Evolutionary conservation across 495 filamentous ascomycete genomes (phyloP), one percentile per base, ranked within the genome.

Genomic region (Trichocladium uniseriatum): DNA sequence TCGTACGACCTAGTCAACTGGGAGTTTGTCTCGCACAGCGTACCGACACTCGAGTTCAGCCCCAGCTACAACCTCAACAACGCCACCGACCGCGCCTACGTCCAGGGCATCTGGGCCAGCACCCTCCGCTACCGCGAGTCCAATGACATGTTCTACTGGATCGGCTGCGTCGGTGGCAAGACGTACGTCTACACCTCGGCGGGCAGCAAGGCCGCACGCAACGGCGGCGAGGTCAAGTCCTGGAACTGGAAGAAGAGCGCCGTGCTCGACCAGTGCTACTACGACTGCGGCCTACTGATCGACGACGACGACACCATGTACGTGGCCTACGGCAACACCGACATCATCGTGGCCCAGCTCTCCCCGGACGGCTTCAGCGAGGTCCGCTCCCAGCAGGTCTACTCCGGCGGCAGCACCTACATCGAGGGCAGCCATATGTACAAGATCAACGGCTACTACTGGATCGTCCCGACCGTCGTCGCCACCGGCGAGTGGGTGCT

Each of bases 341-440:
- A 71, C 9, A 69, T 80, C 28, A 56, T 35, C 11, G 66, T 82
- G 11, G 72, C 77, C 3, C 68, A 77, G 49, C 63, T 82, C 1
- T 66, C 69, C 15, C 24, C 52, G 0, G 76, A 78, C 38, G 72
- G 69, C 2, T 19, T 39, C 7, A 22, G 38, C 18, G 19, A 22
- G 38, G 38, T 22, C 19, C 16, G 18, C 39, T 63, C 66, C 5
- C 59, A 73, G 46, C 38, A 66, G 9, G 68, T 80, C 6, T 75
- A 68, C 56, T 54, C 52, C 1, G 56, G 53, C 36, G 49, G 59
- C 5, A 54, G 9, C 38, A 18, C 38, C 18, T 67, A 66, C n/a
- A 64, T 82, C 37, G 79, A 82, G 51, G 78, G 79, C 6, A 67
- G 69, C 10, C 67, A 77, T 11, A 64, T 82, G 59, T 82, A 81